Percentiles rank a stretch among this genome's conserved stretches.
Evolutionary conservation across 2,329 filamentous ascomycete genomes (phyloP).

Genomic region (Neophaeococcomyces mojaviensis): DNA sequence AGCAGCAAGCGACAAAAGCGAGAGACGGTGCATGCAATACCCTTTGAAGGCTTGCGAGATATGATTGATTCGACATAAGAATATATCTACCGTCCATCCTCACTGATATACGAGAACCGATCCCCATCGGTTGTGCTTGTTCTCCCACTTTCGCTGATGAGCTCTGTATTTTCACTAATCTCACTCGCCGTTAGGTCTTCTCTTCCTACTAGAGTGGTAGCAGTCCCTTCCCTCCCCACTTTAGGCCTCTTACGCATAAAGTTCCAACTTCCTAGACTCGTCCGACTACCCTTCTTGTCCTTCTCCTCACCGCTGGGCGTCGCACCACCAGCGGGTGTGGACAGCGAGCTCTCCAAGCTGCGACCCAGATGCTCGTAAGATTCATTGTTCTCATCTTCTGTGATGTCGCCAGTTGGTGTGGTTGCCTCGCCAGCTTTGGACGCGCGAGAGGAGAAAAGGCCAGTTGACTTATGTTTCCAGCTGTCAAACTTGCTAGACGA

Average conservation of each 20-base stretch:
- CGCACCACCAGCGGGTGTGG: slow-evolving; percentile 12
- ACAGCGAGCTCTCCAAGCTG: slow-evolving; percentile 22
- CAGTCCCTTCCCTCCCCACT: slow-evolving; percentile 27
- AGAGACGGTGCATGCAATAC: too few relatives aligned
- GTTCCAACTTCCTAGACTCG: slow-evolving; percentile 36
- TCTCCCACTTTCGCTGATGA: background rate
- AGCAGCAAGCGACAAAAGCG: too few relatives aligned
- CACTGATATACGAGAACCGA: too few relatives aligned
- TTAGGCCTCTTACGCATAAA: slow-evolving; percentile 42
- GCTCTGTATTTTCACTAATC: slow-evolving; percentile 34
- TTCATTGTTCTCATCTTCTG: slow-evolving; percentile 34
- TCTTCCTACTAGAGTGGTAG: slow-evolving; percentile 20
- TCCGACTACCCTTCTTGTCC: slow-evolving; percentile 37
- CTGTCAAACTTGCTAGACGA: slow-evolving; percentile 45
- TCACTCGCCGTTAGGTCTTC: slow-evolving; percentile 23
- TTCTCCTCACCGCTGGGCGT: slow-evolving; percentile 32
- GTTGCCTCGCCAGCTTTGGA: slow-evolving; percentile 27
- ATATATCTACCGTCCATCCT: too few relatives aligned
- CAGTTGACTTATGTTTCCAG: slow-evolving; percentile 42
- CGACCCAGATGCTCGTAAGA: slow-evolving; percentile 24
- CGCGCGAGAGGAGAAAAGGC: slow-evolving; percentile 38
- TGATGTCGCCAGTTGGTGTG: slow-evolving; percentile 34
- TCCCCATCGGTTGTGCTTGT: background rate
- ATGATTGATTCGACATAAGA: too few relatives aligned
- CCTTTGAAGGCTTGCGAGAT: too few relatives aligned